Conservation (phyloP, 2,329 filamentous ascomycete species). For the Pseudodiploospora longispora region DNA sequence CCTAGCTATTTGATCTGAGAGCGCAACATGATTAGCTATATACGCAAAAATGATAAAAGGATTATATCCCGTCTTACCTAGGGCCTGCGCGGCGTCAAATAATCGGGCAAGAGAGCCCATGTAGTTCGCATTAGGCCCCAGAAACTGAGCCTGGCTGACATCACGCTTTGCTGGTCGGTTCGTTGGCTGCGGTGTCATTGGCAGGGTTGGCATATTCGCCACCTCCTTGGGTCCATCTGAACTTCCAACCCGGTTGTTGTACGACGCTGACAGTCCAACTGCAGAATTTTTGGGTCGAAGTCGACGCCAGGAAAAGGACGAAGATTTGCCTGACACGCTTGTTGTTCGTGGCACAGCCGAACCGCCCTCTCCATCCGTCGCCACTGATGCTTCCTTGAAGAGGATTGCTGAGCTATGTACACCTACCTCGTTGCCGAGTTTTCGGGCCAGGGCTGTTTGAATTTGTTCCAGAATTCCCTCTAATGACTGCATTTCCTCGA, state of each 20-base stretch:
- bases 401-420: slow-evolving; percentile 63
- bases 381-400: slow-evolving; percentile 60
- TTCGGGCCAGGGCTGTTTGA: slow-evolving; percentile 67
- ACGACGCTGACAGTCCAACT: slow-evolving; percentile 46
- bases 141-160: slow-evolving; percentile 59
- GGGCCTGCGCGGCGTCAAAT: slow-evolving; percentile 85
- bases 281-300: slow-evolving; percentile 83
- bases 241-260: slow-evolving; percentile 23
- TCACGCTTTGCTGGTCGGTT: slow-evolving; percentile 66
- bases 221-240: slow-evolving; percentile 21
- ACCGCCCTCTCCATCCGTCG: slow-evolving; percentile 36
- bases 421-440: slow-evolving; percentile 88
- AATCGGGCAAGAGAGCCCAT: slow-evolving; percentile 84
- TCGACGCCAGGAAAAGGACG: slow-evolving; percentile 78
- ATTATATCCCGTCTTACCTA: slow-evolving; percentile 56
- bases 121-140: slow-evolving; percentile 80
- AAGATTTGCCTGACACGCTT: slow-evolving; percentile 59
- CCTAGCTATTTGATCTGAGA: slow-evolving; percentile 81
- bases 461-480: slow-evolving; percentile 82
- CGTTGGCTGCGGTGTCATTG: slow-evolving; percentile 62
- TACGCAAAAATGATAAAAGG: not conserved
- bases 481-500: slow-evolving; percentile 88
- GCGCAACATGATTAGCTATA: slow-evolving; percentile 15
- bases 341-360: slow-evolving; percentile 42
- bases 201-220: slow-evolving; percentile 61